These are phyloP conservation scores for Lactarius psammicola DNA, from an alignment of 768 basidiomycete genomes.

Conservation along the genomic window DNA sequence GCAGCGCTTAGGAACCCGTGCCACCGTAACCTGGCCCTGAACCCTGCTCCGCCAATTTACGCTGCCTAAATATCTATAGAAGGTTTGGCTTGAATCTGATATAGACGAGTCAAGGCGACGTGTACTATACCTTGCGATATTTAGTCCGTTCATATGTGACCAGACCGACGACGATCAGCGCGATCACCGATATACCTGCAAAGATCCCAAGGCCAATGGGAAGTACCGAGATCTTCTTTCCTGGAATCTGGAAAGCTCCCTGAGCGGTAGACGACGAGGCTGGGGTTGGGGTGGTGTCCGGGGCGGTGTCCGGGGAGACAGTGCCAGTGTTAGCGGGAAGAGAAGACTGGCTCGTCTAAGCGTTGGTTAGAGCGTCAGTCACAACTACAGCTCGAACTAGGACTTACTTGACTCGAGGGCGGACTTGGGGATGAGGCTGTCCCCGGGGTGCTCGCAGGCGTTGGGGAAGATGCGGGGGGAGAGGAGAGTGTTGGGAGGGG, in stretches of 20 bases:
- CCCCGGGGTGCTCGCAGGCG: slow-evolving; percentile 12
- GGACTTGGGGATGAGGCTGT: neutral
- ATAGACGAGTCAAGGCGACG: neutral
- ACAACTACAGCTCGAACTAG: neutral
- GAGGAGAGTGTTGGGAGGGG: neutral
- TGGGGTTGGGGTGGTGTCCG: slow-evolving; percentile 27
- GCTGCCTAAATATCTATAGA: slow-evolving; percentile 59
- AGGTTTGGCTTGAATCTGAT: neutral
- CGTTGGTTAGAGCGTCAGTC: slow-evolving; percentile 14
- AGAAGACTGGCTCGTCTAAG: slow-evolving; percentile 25
- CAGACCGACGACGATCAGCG: slow-evolving; percentile 74
- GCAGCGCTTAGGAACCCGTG: slow-evolving; percentile 34
- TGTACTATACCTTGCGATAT: slow-evolving; percentile 68
- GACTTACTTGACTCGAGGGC: neutral
- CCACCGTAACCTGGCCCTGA: slow-evolving; percentile 60
- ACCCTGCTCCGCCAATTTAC: slow-evolving; percentile 66
- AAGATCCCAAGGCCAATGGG: slow-evolving; percentile 84
- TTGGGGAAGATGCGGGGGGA: slow-evolving; percentile 16
- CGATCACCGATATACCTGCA: slow-evolving; percentile 82
- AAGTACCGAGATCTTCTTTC: slow-evolving; percentile 68
- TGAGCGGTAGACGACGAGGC: slow-evolving; percentile 30
- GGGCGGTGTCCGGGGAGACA: slow-evolving; percentile 21
- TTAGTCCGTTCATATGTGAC: slow-evolving; percentile 87
- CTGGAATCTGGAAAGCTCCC: slow-evolving; percentile 61
- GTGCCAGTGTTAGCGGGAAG: slow-evolving; percentile 29